phyloP scores from a whole-genome alignment of 805 yeast species.

The Candida silvatica region DNA sequence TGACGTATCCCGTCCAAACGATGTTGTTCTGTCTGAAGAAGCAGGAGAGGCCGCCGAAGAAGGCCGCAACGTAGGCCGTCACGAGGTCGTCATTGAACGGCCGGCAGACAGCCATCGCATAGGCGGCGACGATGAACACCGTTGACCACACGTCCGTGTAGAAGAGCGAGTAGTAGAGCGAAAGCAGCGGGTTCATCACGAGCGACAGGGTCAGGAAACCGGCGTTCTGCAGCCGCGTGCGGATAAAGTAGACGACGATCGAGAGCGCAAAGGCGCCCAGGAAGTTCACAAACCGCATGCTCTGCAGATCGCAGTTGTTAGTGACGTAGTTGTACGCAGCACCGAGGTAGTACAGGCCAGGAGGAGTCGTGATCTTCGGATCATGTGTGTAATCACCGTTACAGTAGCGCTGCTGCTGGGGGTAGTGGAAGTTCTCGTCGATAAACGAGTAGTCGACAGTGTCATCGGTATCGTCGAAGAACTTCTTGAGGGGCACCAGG shows the following conservation, averaged over 20 bases:
- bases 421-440: slow-evolving; percentile 83
- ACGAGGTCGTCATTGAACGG: slow-evolving; percentile 11
- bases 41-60: slow-evolving; percentile 54
- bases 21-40: slow-evolving; percentile 87
- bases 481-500: slow-evolving; percentile 10
- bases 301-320: slow-evolving; percentile 25
- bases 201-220: slow-evolving; percentile 22
- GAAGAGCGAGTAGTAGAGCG: slow-evolving; percentile 66
- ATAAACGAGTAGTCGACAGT: slow-evolving; percentile 29
- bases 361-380: slow-evolving; percentile 91
- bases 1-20: slow-evolving; percentile 67
- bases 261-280: slow-evolving; percentile 50
- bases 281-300: slow-evolving; percentile 51
- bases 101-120: slow-evolving; percentile 35
- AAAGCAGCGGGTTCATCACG: slow-evolving; percentile 58
- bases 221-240: slow-evolving; percentile 5
- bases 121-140: slow-evolving; percentile 49
- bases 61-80: slow-evolving; percentile 34
- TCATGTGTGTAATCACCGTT: slow-evolving; percentile 70
- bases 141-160: slow-evolving; percentile 96
- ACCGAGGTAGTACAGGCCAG: slow-evolving; percentile 66
- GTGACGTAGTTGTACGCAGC: slow-evolving; percentile 25
- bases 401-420: slow-evolving; percentile 67
- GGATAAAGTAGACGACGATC: slow-evolving; percentile 11
- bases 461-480: slow-evolving; percentile 11